These are phyloP conservation scores for Annulohypoxylon maeteangense DNA, from an alignment of 495 filamentous ascomycete species.

Conservation along the genomic window DNA sequence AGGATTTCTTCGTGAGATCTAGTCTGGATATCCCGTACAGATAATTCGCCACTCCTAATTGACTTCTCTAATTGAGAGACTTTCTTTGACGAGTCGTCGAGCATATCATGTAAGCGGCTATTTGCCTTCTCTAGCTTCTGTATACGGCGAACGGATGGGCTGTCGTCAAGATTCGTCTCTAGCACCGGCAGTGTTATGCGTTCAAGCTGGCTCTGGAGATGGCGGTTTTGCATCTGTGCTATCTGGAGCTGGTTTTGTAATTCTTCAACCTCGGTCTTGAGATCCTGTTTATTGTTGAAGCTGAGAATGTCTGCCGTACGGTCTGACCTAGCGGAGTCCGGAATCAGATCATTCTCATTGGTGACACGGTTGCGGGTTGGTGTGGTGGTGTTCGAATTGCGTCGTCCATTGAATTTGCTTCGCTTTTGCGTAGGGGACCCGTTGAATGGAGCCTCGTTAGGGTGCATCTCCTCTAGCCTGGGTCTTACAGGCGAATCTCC, in stretches of 20 bases:
- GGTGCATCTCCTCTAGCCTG: slow-evolving; percentile 84
- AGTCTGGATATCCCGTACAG: slow-evolving; percentile 89
- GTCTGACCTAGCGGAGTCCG: slow-evolving; percentile 88
- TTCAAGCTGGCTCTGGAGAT: slow-evolving; percentile 89
- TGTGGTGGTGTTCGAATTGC: slow-evolving; percentile 78
- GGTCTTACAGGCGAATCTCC: slow-evolving; percentile 77
- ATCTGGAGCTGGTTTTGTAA: slow-evolving; percentile 95
- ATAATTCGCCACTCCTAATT: slow-evolving; percentile 87
- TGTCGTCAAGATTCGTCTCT: slow-evolving; percentile 77
- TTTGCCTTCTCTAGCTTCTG: slow-evolving; percentile 95
- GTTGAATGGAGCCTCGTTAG: slow-evolving; percentile 79
- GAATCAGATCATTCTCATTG: slow-evolving; percentile 66
- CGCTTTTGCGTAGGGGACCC: slow-evolving; percentile 81
- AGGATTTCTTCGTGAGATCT: slow-evolving; percentile 95
- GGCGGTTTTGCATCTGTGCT: slow-evolving; percentile 94
- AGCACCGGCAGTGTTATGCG: slow-evolving; percentile 65
- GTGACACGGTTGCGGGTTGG: slow-evolving; percentile 74
- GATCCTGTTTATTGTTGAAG: slow-evolving; percentile 89
- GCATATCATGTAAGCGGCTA: slow-evolving; percentile 89
- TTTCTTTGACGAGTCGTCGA: slow-evolving; percentile 94
- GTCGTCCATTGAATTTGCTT: slow-evolving; percentile 76
- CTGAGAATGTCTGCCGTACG: slow-evolving; percentile 88
- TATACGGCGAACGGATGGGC: slow-evolving; percentile 81
- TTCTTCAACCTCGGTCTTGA: slow-evolving; percentile 90
- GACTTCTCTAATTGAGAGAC: slow-evolving; percentile 89